phyloP scores from a whole-genome alignment of 2,329 filamentous ascomycete genomes.

The Grosmannia serpens region DNA sequence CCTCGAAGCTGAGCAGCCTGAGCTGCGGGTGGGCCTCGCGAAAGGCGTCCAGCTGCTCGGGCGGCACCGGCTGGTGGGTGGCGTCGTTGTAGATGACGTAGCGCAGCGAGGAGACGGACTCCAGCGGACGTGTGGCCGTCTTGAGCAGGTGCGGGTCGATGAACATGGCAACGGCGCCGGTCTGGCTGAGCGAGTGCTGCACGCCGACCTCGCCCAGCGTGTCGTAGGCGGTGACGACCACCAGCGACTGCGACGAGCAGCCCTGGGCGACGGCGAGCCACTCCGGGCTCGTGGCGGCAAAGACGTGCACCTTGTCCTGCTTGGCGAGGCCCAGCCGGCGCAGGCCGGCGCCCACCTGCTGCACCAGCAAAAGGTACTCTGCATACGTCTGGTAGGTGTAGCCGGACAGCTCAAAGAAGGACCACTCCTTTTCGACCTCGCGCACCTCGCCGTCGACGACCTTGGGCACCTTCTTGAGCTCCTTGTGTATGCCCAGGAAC shows the following conservation, averaged over 20 bases:
- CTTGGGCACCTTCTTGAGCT: conserved; percentile 86
- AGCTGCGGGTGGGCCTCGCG: conserved; percentile 43
- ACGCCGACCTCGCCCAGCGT: conserved; percentile 78
- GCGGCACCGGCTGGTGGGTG: conserved; percentile 36
- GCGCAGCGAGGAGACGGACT: conserved; percentile 43
- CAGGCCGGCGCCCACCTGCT: conserved; percentile 61
- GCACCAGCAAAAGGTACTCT: conserved; percentile 61
- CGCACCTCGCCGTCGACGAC: conserved; percentile 67
- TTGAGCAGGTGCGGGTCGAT: conserved; percentile 68
- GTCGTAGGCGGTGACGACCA: conserved; percentile 91
- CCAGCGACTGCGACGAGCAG: conserved; percentile 72
- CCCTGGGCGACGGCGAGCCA: conserved; percentile 77
- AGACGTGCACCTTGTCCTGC: conserved; percentile 64
- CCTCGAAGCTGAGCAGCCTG: conserved; percentile 40
- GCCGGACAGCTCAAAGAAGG: conserved; percentile 70
- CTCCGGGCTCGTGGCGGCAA: conserved; percentile 70
- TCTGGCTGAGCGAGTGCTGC: conserved; percentile 76
- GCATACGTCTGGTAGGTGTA: conserved; percentile 69
- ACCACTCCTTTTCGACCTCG: conserved; percentile 84
- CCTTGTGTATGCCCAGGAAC: conserved; percentile 65
- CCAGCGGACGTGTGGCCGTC: conserved; percentile 44
- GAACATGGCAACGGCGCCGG: conserved; percentile 72
- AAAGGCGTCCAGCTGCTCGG: conserved; percentile 43
- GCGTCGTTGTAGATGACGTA: conserved; percentile 52
- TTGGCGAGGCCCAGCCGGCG: conserved; percentile 60